Conservation (phyloP, 169 alveolate species). For the Plasmodium inui region DNA sequence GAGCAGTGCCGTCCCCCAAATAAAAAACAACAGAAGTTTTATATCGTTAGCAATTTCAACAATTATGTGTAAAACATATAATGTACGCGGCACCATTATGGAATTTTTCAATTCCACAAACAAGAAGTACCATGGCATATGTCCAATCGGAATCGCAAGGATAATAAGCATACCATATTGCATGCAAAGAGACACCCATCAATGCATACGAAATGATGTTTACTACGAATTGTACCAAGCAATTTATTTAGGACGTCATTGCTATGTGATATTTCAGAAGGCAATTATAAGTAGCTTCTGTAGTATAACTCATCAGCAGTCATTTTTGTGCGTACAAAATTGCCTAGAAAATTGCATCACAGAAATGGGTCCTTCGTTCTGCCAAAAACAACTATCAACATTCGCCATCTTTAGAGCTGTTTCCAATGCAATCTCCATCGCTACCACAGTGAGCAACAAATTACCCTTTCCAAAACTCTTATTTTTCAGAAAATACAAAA, state of each 20-base stretch:
- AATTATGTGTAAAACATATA: not conserved
- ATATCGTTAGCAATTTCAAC: not conserved
- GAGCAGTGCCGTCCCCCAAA: not conserved
- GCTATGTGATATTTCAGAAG: not conserved
- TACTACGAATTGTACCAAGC: not conserved
- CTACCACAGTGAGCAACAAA: not conserved
- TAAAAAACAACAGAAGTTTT: not conserved
- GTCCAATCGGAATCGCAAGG: not conserved
- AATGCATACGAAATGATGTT: not conserved
- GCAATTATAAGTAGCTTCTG: not conserved
- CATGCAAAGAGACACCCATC: not conserved
- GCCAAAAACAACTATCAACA: not conserved
- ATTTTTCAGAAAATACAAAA: not conserved
- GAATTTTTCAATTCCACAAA: not conserved
- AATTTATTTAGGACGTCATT: not conserved
- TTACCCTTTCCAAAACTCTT: not conserved
- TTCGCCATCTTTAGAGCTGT: not conserved
- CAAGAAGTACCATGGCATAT: not conserved
- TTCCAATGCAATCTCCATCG: not conserved
- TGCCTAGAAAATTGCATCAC: not conserved
- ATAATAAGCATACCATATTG: conserved; percentile 11
- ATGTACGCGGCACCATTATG: not conserved
- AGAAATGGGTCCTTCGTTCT: not conserved
- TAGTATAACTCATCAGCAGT: not conserved
- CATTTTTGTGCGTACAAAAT: not conserved